phyloP scores from a whole-genome alignment of 768 basidiomycete genomes.

The Lactarius akahatsu region DNA sequence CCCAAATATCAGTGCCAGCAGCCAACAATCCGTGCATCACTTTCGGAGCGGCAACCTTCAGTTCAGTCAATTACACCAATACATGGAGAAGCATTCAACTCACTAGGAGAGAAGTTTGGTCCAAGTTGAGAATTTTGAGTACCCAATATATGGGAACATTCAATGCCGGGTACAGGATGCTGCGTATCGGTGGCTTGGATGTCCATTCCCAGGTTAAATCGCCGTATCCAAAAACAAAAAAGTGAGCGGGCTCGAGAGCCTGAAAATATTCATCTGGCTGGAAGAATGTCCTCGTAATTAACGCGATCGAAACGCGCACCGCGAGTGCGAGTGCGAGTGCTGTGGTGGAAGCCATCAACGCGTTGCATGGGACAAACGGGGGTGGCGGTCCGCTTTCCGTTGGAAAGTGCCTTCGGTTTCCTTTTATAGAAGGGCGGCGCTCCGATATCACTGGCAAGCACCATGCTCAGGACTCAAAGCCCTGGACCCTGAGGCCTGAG shows the following conservation, averaged over 20 bases:
- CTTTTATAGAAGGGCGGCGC: neutral
- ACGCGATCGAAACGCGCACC: slow-evolving; percentile 59
- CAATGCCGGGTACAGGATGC: slow-evolving; percentile 75
- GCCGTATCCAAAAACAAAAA: slow-evolving; percentile 87
- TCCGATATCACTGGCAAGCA: no score
- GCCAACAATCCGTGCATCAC: slow-evolving; percentile 75
- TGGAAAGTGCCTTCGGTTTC: no score
- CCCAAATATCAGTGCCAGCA: slow-evolving; percentile 75
- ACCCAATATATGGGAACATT: slow-evolving; percentile 79
- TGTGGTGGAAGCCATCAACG: slow-evolving; percentile 10
- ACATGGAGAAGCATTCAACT: slow-evolving; percentile 34
- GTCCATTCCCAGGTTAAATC: slow-evolving; percentile 97
- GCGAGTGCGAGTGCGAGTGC: slow-evolving; percentile 47
- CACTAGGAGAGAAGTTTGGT: slow-evolving; percentile 62
- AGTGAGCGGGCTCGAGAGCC: slow-evolving; percentile 88
- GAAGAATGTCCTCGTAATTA: slow-evolving; percentile 82
- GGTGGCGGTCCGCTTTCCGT: neutral
- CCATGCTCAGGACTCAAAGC: no score
- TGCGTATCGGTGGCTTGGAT: slow-evolving; percentile 65
- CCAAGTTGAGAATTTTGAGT: slow-evolving; percentile 55
- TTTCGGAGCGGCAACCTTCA: slow-evolving; percentile 74
- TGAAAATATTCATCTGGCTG: slow-evolving; percentile 99
- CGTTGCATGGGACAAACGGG: neutral
- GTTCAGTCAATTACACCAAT: neutral
- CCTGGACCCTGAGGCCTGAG: no score